Evolutionary conservation across 1,284 basidiomycete species (phyloP), one percentile per base, ranked within the genome.

Genomic region (Gomphus sp.): DNA sequence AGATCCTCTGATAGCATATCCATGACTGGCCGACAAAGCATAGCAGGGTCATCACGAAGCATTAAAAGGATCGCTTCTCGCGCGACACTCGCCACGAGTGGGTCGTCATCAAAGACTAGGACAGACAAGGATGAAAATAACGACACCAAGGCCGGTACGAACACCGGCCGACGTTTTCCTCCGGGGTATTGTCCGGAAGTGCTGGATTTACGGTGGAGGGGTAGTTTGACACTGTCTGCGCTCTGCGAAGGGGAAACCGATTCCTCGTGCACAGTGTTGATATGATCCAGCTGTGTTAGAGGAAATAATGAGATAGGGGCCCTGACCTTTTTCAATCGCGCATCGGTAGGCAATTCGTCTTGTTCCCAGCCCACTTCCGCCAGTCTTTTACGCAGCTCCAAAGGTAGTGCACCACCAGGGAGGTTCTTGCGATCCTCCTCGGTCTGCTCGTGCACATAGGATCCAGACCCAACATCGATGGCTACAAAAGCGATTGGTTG

Each of bases 21-120:
- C 55, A 88, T 75, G 14, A 84, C 72, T 4, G 85, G 79, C n/a
- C 87, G 77, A 12, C 81, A 75, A 14, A 90, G 71, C 7, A 87
- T 72, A 18, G 76, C 73, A 1, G 88, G 82, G 64, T 92, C 89
- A 64, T 89, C 87, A 28, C 87, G 77, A 80, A 91, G 87, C 37
- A 87, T 70, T 61, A 89, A 81, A n/a, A 85, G 64, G 22, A 90
- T 66, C 4, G 82, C 70, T 49, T 77, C 78, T 34, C 80, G 76
- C 8, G 87, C 83, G 0, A 78, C 71, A n/a, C 74, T 77, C 2
- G 82, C 76, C 22, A 89, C 76, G 0, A 69, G 64, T 61, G 82
- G 76, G 65, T 85, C 78, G 22, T 70, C 62, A 62, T 88, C 84
- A 49, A 74, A 75, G 1, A 79, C 74, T 59, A 89, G 71, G 0